Percentiles rank a stretch among this genome's conserved stretches.
Conservation (phyloP, 768 basidiomycete genomes). For the Kwoniella sp. region DNA sequence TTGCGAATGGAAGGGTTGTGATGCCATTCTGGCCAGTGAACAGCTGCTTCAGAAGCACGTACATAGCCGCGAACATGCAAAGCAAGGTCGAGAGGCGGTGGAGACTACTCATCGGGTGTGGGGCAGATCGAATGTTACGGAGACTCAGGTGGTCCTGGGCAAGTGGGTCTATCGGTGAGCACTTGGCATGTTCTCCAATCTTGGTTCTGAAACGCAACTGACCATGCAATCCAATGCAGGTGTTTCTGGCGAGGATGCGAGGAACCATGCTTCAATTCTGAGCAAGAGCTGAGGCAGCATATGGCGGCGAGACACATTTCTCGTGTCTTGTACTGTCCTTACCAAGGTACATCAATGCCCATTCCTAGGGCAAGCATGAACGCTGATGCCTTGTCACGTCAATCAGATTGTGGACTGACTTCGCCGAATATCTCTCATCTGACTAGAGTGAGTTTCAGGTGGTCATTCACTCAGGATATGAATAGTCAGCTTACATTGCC, state of each 20-base stretch:
- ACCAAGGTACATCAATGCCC: slow-evolving; percentile 16
- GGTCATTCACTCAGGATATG: background rate
- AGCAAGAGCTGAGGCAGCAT: slow-evolving; percentile 29
- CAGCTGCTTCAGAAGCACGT: slow-evolving; percentile 32
- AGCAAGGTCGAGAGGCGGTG: slow-evolving; percentile 22
- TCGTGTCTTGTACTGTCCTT: slow-evolving; percentile 31
- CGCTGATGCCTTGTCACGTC: slow-evolving; percentile 1
- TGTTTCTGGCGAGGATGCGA: slow-evolving; percentile 37
- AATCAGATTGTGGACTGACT: slow-evolving; percentile 26
- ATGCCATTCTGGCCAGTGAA: slow-evolving; percentile 39
- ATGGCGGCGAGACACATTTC: slow-evolving; percentile 39
- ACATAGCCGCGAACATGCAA: slow-evolving; percentile 21
- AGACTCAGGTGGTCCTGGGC: background rate
- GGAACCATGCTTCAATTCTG: slow-evolving; percentile 32
- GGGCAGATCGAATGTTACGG: slow-evolving; percentile 2
- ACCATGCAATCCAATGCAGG: background rate
- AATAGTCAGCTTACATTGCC: background rate
- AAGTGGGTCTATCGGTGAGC: slow-evolving; percentile 21
- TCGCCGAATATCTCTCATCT: slow-evolving; percentile 34
- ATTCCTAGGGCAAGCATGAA: too few relatives aligned
- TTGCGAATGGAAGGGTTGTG: slow-evolving; percentile 45
- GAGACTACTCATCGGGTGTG: slow-evolving; percentile 16
- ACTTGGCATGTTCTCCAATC: background rate
- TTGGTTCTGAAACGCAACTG: background rate
- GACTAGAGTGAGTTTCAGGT: slow-evolving; percentile 22